Evolutionary conservation across 495 filamentous ascomycete species (phyloP).

Genomic region (Daldinia vernicosa): DNA sequence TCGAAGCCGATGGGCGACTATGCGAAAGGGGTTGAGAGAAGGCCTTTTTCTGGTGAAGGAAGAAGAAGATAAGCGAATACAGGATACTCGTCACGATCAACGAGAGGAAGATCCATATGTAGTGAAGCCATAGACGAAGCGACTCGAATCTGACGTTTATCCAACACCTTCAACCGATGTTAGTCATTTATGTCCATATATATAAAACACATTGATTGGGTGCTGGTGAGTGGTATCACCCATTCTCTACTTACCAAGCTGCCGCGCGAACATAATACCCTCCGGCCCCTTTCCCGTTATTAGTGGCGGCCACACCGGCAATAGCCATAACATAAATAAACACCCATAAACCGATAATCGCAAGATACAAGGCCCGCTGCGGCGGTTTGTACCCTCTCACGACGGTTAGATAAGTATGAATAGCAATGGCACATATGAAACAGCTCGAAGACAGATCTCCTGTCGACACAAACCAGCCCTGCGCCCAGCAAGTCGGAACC

Average conservation of each 20-base stretch:
- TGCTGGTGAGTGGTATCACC: background rate
- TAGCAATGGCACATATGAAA: conserved; percentile 74
- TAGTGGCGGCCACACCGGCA: conserved; percentile 60
- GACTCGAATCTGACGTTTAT: conserved; percentile 67
- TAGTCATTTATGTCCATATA: background rate
- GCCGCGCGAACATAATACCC: conserved; percentile 69
- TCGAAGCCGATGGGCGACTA: conserved; percentile 12
- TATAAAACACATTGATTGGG: background rate
- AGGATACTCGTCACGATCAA: conserved; percentile 70
- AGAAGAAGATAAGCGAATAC: conserved; percentile 71
- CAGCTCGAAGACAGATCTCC: conserved; percentile 75
- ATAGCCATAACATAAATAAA: conserved; percentile 67
- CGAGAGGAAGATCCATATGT: conserved; percentile 80
- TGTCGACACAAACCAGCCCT: conserved; percentile 75
- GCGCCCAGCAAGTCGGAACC: conserved; percentile 68
- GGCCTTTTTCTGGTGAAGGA: conserved; percentile 52
- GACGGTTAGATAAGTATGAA: conserved; percentile 74
- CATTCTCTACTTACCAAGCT: conserved; percentile 62
- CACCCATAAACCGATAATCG: conserved; percentile 64
- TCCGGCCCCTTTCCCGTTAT: conserved; percentile 55
- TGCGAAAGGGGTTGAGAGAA: conserved; percentile 18
- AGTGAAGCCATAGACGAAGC: conserved; percentile 76
- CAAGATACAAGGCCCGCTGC: conserved; percentile 60
- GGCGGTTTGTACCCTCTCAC: conserved; percentile 66
- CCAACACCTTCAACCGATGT: conserved; percentile 65